phyloP scores from a whole-genome alignment of 2,329 filamentous ascomycete genomes.

The Byssochlamys sp. region DNA sequence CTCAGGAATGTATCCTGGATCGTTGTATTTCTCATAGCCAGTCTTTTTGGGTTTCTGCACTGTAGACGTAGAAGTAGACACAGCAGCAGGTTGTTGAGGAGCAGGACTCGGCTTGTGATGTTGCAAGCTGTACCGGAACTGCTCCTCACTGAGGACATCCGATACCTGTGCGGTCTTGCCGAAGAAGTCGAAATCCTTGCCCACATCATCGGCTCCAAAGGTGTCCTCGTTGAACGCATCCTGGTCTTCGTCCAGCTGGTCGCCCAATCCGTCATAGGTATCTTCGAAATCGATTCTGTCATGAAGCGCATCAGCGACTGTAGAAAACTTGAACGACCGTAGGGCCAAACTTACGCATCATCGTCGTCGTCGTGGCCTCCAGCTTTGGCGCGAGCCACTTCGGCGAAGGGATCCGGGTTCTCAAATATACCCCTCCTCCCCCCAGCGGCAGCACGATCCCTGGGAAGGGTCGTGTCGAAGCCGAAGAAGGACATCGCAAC shows the following conservation, averaged over 20 bases:
- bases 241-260: conserved; percentile 80
- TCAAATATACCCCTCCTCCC: conserved; percentile 67
- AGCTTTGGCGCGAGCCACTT: conserved; percentile 53
- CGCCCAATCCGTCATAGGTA: conserved; percentile 88
- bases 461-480: conserved; percentile 61
- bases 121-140: conserved; percentile 70
- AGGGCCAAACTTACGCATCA: conserved; percentile 45
- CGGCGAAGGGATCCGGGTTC: conserved; percentile 80
- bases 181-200: conserved; percentile 96
- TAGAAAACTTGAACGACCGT: conserved; percentile 11
- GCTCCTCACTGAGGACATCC: conserved; percentile 80
- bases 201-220: conserved; percentile 60
- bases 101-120: conserved; percentile 48
- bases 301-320: not conserved
- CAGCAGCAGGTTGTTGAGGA: conserved; percentile 23
- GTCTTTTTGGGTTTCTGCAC: conserved; percentile 55
- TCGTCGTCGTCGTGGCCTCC: conserved; percentile 45
- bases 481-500: conserved; percentile 79
- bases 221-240: conserved; percentile 97
- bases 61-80: conserved; percentile 29
- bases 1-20: conserved; percentile 74
- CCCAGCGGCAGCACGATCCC: conserved; percentile 56
- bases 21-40: conserved; percentile 85
- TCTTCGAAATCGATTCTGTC: conserved; percentile 79
- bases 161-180: conserved; percentile 82